Base-by-base conservation (phyloP, 2,329 filamentous ascomycete genomes). In the Botrytis deweyae region DNA sequence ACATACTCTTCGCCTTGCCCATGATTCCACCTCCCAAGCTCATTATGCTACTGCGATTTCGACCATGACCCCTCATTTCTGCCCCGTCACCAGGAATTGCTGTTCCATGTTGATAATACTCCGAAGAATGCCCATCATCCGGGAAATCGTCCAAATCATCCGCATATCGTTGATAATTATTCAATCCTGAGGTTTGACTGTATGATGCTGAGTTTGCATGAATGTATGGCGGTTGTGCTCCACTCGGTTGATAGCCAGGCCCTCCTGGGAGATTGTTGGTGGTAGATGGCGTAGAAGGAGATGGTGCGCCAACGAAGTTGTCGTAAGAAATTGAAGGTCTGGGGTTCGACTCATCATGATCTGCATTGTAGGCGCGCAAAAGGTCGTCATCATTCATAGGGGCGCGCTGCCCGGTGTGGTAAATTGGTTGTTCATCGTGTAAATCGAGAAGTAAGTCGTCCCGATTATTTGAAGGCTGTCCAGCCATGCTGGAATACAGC, bases 241-340 rank as follows among this genome's bases (percentile, higher is more conserved):
- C 63, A 33, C 59, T 73, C 52, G 79, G 72, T 18, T 78, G 72
- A 74, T 78, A 77, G 59, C 78, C 80, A 69, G 81, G 79, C 36
- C 79, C 81, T 74, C 76, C 80, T 69, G 79, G 81, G 74, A 78
- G 80, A 74, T 85, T 83, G 58, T 59, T 70, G 77, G 84, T 84
- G 72, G 83, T 83, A 65, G 85, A 82, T 36, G 86, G 82, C 68
- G 87, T 85, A 71, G 86, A 83, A 74, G 86, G 84, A 75, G 85
- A 86, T 76, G 85, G 85, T 42, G 86, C 90, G 76, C 95, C 95
- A 76, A 98, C 91, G 82, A 98, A 98, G 80, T 96, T 92, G 86
- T 98, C 95, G 84, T 98, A 98, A 74, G 94, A 97, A 70, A 95
- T 90, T 40, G 95, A 98, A 70, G 94, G 93, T 78, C 95, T 92